These are phyloP conservation scores for Posidonia australis DNA, from an alignment of 106 monocot genomes.

Conservation along the genomic window DNA sequence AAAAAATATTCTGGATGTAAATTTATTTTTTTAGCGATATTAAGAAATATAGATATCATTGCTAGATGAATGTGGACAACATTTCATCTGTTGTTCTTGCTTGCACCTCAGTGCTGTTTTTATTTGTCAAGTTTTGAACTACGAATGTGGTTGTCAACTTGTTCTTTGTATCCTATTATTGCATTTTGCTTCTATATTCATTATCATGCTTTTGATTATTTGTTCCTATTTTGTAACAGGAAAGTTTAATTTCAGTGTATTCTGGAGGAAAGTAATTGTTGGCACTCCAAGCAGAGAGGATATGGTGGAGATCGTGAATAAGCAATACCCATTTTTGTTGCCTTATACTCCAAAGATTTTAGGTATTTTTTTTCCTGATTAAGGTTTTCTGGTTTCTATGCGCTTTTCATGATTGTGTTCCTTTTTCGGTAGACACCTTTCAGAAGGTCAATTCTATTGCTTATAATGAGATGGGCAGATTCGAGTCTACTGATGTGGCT, in stretches of 20 bases:
- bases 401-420: constrained; percentile 1
- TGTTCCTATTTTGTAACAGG: constrained; percentile 24
- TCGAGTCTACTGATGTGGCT: constrained; percentile 11
- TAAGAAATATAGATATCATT: no score
- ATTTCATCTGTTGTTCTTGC: no score
- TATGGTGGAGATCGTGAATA: constrained; percentile 51
- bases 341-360: constrained; percentile 35
- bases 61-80: no score
- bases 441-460: constrained; percentile 33
- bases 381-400: neutral
- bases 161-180: no score
- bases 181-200: neutral
- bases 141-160: no score
- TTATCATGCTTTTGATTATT: neutral
- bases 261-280: constrained; percentile 83
- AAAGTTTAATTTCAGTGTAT: constrained; percentile 27
- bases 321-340: constrained; percentile 51
- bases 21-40: no score
- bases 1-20: no score
- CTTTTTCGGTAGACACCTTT: constrained; percentile 48
- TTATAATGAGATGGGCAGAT: constrained; percentile 21
- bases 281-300: constrained; percentile 35
- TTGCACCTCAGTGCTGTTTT: no score
- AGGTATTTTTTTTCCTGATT: constrained; percentile 33
- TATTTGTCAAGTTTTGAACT: no score